phyloP scores from a whole-genome alignment of 202 grass and related monocot genomes.

The Elaeis oleifera region DNA sequence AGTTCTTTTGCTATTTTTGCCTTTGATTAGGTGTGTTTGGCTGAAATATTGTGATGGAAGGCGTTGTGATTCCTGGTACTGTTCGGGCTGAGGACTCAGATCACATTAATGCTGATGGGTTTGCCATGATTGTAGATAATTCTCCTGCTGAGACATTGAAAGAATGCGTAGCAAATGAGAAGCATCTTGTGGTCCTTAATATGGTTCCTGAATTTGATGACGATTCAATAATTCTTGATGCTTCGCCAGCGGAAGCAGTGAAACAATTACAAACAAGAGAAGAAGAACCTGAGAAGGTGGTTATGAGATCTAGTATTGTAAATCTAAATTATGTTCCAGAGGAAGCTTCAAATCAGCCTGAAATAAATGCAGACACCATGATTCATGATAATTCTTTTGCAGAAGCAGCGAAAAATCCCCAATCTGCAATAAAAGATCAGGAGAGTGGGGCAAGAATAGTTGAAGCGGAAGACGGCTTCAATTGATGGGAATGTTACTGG shows the following conservation, averaged over 20 bases:
- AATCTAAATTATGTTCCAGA: too few relatives aligned
- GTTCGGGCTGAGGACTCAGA: background rate
- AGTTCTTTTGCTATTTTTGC: too few relatives aligned
- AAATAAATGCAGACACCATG: background rate
- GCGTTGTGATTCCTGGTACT: background rate
- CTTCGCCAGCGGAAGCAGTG: background rate
- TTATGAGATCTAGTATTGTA: background rate
- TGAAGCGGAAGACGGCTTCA: constrained; percentile 73
- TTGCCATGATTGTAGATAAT: background rate
- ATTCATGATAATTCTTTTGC: background rate
- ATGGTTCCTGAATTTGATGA: background rate
- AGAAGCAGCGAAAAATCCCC: background rate
- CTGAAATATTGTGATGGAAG: background rate
- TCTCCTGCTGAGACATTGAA: too few relatives aligned
- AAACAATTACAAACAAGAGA: background rate
- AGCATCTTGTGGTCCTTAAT: background rate
- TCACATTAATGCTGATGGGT: background rate
- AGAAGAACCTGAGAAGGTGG: too few relatives aligned
- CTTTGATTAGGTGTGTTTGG: too few relatives aligned
- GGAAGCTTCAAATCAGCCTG: background rate
- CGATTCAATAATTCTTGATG: background rate
- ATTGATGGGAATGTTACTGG: constrained; percentile 25
- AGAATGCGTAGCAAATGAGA: background rate
- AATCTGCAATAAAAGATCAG: background rate
- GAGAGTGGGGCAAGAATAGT: constrained; percentile 36